A percentile compares a stretch with the other conserved stretches of the same genome.
phyloP scores from a whole-genome alignment of 2,329 filamentous ascomycete species.

The Fusarium sp. region DNA sequence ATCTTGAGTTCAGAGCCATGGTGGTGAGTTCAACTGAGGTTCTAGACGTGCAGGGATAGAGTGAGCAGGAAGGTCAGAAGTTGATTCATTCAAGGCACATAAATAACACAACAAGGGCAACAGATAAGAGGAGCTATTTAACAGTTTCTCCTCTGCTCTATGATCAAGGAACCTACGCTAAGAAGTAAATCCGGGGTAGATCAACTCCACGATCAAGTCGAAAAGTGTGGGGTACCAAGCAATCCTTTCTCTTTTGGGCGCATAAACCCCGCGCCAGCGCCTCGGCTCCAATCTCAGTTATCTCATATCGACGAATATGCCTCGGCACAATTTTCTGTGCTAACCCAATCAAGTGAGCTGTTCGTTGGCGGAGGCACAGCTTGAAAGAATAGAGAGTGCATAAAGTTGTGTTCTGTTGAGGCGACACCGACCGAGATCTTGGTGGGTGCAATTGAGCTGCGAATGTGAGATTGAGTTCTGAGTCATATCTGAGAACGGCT shows the following conservation, averaged over 20 bases:
- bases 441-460: neutral
- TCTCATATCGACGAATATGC: conserved; percentile 8
- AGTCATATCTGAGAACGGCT: neutral
- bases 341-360: neutral
- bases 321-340: conserved; percentile 25
- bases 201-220: neutral
- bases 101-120: neutral
- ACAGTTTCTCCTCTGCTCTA: neutral
- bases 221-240: conserved; percentile 24
- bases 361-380: neutral
- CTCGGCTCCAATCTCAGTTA: conserved; percentile 13
- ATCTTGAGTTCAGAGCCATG: conserved; percentile 64
- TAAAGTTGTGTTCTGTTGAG: neutral
- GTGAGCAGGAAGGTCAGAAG: neutral
- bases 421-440: too few species aligned
- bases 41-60: neutral
- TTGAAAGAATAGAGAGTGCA: neutral
- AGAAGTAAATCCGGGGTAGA: conserved; percentile 24
- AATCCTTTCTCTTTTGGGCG: conserved; percentile 33
- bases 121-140: conserved; percentile 15
- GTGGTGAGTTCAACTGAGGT: conserved; percentile 53
- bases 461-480: too few species aligned
- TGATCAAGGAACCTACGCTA: neutral
- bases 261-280: conserved; percentile 30
- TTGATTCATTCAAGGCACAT: neutral